A percentile compares a stretch with the other conserved stretches of the same genome.
These are phyloP conservation scores for Wickerhamomyces pijperi DNA, from an alignment of 805 yeast species.

Conservation along the genomic window DNA sequence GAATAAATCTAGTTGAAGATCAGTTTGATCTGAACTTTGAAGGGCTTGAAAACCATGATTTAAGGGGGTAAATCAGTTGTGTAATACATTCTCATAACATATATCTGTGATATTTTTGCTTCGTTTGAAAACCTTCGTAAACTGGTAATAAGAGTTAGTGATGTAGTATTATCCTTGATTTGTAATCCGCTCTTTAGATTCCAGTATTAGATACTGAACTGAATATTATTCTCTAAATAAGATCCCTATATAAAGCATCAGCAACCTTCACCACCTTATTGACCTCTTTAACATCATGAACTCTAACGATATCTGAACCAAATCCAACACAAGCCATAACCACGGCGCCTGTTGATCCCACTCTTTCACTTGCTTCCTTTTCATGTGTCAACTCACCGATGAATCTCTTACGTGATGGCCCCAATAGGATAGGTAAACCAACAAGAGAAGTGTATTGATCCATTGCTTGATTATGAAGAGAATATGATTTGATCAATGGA, in stretches of 20 bases:
- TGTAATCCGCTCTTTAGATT: no score
- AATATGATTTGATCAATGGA: conserved; percentile 36
- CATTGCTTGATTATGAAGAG: conserved; percentile 21
- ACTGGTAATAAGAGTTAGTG: no score
- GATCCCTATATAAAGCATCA: conserved; percentile 55
- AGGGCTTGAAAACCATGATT: no score
- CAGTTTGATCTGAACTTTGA: not conserved
- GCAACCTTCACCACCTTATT: conserved; percentile 46
- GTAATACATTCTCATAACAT: no score
- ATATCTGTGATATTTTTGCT: no score
- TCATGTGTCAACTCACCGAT: conserved; percentile 65
- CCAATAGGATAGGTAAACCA: conserved; percentile 58
- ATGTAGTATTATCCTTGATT: no score
- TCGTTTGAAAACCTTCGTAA: no score
- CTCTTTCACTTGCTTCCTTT: conserved; percentile 46
- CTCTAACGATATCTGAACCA: conserved; percentile 74
- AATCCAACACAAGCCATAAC: conserved; percentile 63
- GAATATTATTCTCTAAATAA: conserved; percentile 3
- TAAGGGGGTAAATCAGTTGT: no score
- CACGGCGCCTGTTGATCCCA: conserved; percentile 66
- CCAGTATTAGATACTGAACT: not conserved
- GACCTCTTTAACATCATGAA: conserved; percentile 68
- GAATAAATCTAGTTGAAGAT: not conserved
- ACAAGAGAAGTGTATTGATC: conserved; percentile 12
- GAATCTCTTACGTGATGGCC: conserved; percentile 83